These are phyloP conservation scores for Adansonia madagascariensis DNA, from an alignment of 441 rosid genomes.

Conservation along the genomic window DNA sequence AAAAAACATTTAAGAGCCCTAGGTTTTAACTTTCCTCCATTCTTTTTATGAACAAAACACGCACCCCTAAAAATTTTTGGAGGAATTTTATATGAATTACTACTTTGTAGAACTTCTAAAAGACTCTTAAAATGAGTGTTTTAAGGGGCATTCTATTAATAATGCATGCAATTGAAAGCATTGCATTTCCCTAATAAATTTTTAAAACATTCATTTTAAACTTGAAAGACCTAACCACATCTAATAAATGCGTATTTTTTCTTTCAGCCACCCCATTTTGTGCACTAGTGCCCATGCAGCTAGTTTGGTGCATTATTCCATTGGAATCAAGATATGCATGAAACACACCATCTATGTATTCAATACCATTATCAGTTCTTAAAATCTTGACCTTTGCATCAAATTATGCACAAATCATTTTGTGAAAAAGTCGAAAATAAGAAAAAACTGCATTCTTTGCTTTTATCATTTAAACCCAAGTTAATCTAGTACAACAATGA, in stretches of 20 bases:
- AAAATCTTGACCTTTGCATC: background rate
- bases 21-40: background rate
- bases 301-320: background rate
- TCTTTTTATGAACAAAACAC: background rate
- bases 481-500: too few species aligned
- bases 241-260: background rate
- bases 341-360: background rate
- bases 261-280: background rate
- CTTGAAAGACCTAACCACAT: background rate
- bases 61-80: background rate
- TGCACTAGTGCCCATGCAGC: background rate
- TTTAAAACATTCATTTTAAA: background rate
- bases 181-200: background rate
- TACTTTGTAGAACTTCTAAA: too few species aligned
- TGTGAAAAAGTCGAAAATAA: too few species aligned
- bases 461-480: too few species aligned
- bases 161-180: background rate
- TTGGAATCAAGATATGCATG: background rate
- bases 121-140: too few species aligned
- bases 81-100: background rate
- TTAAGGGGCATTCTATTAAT: background rate
- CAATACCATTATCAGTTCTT: background rate
- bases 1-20: background rate
- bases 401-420: background rate
- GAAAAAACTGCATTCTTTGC: too few species aligned